Evolutionary conservation across 192 early-diverging fungal genomes (phyloP), one percentile per base, ranked within the genome.

Genomic region (Umbelopsis vinacea): DNA sequence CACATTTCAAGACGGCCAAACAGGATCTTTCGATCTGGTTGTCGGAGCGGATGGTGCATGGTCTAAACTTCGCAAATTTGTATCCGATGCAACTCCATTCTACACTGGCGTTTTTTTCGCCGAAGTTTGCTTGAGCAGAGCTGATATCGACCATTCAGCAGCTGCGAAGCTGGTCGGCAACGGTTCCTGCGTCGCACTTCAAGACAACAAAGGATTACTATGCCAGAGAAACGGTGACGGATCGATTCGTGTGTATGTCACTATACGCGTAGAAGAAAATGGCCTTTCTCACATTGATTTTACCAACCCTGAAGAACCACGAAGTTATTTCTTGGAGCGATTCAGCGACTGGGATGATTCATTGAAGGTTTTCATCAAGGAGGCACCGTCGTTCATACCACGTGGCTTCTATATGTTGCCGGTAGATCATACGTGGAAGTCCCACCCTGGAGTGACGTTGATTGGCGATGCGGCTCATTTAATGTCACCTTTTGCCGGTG

Each of bases 41-140:
- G 71, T 87, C 21, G 86, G 85, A n/a, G 82, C 84, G 26, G 87
- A 88, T 72, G 86, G 86, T 9, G 82, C 83, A 12, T 88, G 86
- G 86, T 86, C 84, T 23, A 73, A 75, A n/a, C 74, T 86, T 17
- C 75, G 87, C 0, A 10, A 67, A 1, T 48, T 85, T 8, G 46
- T 86, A 5, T 71, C 83, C 21, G 43, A 33, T n/a, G 71, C 55
- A 6, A 71, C 67, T 12, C 87, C 87, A 19, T 12, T 48, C 6
- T 88, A 87, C 70, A 69, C 80, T 38, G 87, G 87, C 15, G 33
- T 54, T 80, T 17, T 75, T 70, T 29, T 82, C 75, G 26, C 82
- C 43, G 87, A 88, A 60, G 69, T 77, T 6, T 57, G 40, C 38
- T 23, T 88, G 21, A 4, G 63, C 14, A 72, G 83, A 53, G 69